Conservation (phyloP, 768 basidiomycete genomes). For the Lactarius indigo region DNA sequence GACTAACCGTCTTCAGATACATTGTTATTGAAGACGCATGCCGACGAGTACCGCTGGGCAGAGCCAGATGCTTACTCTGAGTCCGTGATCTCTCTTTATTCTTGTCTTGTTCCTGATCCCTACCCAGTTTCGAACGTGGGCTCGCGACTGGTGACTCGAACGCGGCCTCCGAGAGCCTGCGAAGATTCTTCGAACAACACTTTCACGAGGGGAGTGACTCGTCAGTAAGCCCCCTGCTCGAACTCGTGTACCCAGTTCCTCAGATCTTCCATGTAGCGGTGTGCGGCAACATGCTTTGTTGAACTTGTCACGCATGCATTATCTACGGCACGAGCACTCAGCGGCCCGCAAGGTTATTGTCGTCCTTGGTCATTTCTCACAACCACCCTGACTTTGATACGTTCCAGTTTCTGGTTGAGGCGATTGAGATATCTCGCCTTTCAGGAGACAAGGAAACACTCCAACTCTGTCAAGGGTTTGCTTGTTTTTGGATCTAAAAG, state of each 20-base stretch:
- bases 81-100: constrained; percentile 7
- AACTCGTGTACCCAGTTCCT: background rate
- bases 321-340: constrained; percentile 59
- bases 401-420: constrained; percentile 65
- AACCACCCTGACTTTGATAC: constrained; percentile 1
- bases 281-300: constrained; percentile 77
- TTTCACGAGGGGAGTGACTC: constrained; percentile 80
- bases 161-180: constrained; percentile 63
- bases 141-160: constrained; percentile 66
- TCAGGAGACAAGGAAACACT: constrained; percentile 67
- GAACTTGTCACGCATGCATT: constrained; percentile 76
- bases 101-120: constrained; percentile 22
- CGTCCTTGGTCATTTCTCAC: background rate
- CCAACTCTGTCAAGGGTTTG: constrained; percentile 75
- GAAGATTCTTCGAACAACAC: constrained; percentile 80
- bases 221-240: constrained; percentile 41
- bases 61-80: constrained; percentile 20
- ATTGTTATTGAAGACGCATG: constrained; percentile 28
- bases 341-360: constrained; percentile 61
- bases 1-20: constrained; percentile 14
- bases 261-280: constrained; percentile 44
- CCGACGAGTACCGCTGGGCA: constrained; percentile 25
- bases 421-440: constrained; percentile 71
- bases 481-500: constrained; percentile 4
- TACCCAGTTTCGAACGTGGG: constrained; percentile 61